phyloP scores from a whole-genome alignment of 192 early-diverging fungal species.

The Backusella morwellensis region DNA sequence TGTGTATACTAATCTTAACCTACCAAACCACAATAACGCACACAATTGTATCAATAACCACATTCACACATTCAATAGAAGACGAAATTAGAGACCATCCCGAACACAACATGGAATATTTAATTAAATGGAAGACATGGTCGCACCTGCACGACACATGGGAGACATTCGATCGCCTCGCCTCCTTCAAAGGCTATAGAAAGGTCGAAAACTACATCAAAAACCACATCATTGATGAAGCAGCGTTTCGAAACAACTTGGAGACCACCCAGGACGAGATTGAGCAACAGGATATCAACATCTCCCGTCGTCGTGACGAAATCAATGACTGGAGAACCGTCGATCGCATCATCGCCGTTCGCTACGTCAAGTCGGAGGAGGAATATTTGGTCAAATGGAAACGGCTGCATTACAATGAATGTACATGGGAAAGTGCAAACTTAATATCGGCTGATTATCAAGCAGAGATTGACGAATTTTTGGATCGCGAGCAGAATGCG shows the following conservation, averaged over 20 bases:
- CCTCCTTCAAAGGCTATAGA: constrained; percentile 77
- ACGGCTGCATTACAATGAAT: constrained; percentile 81
- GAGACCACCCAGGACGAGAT: constrained; percentile 83
- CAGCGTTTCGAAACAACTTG: constrained; percentile 56
- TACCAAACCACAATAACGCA: neutral
- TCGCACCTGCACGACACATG: constrained; percentile 92
- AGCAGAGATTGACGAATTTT: constrained; percentile 80
- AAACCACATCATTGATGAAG: constrained; percentile 59
- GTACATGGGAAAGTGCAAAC: constrained; percentile 87
- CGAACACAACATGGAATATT: constrained; percentile 67
- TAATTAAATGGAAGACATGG: constrained; percentile 94
- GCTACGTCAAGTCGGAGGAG: constrained; percentile 46
- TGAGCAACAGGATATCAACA: constrained; percentile 82
- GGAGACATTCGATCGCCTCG: constrained; percentile 69
- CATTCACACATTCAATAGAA: constrained; percentile 11
- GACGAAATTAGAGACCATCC: constrained; percentile 41
- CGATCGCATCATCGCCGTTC: constrained; percentile 83
- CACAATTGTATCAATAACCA: neutral
- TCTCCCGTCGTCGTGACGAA: constrained; percentile 76
- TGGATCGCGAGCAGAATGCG: constrained; percentile 74
- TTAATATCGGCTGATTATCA: constrained; percentile 70
- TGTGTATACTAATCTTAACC: neutral
- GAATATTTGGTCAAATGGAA: constrained; percentile 97
- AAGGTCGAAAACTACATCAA: constrained; percentile 88
- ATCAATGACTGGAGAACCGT: constrained; percentile 84